Evolutionary conservation across 2,329 filamentous ascomycete species (phyloP).

Genomic region (Zopfia rhizophila): DNA sequence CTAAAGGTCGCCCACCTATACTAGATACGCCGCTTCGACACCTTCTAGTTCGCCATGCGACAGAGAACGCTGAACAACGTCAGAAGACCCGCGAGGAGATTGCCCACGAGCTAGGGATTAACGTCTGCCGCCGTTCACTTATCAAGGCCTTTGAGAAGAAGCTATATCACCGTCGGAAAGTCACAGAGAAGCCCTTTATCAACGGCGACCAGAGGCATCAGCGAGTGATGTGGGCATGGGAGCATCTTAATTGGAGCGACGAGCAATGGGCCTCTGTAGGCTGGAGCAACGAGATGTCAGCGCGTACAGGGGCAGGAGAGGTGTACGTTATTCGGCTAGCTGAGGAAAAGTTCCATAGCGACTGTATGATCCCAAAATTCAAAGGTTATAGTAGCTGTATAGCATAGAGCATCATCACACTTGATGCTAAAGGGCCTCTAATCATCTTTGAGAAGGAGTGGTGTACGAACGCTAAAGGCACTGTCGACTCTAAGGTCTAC

Average conservation of each 20-base stretch:
- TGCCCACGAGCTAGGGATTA: conserved; percentile 12
- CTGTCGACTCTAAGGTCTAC: conserved; percentile 7
- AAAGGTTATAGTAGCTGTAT: conserved; percentile 7
- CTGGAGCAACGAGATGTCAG: conserved; percentile 13
- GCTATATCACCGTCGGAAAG: too few species aligned
- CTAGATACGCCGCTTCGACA: conserved; percentile 5
- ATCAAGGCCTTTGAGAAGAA: too few species aligned
- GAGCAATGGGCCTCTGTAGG: not conserved
- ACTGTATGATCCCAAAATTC: conserved; percentile 7
- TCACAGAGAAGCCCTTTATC: too few species aligned
- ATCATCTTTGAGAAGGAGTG: conserved; percentile 15
- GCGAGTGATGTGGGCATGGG: conserved; percentile 4
- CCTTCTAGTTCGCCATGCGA: conserved; percentile 9
- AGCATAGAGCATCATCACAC: conserved; percentile 12
- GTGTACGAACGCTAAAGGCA: conserved; percentile 4
- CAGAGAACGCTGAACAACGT: conserved; percentile 4
- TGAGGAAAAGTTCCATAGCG: conserved; percentile 6
- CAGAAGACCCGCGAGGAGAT: conserved; percentile 6
- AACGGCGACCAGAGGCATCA: not conserved
- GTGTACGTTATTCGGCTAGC: conserved; percentile 10
- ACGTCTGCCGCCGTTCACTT: conserved; percentile 2
- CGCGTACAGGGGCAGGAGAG: conserved; percentile 1
- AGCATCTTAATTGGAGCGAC: conserved; percentile 6
- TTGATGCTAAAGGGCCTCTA: conserved; percentile 7
- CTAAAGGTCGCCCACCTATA: not conserved